Base-by-base conservation (phyloP, 2,329 filamentous ascomycete genomes). In the Nemania abortiva region DNA sequence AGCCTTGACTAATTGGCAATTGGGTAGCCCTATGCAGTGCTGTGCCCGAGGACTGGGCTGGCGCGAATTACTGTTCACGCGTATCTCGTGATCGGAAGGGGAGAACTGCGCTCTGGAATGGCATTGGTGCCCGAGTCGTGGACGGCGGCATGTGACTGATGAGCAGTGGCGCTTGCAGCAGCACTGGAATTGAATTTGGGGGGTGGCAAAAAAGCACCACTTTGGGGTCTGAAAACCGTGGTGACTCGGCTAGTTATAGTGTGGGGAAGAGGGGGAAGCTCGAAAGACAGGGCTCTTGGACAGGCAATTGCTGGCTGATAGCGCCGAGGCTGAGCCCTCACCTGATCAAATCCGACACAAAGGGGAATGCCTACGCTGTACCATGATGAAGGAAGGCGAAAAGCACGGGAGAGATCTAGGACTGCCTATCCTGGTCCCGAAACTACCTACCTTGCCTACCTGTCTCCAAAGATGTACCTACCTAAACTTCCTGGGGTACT, bases 261-360 rank as follows among this genome's bases (percentile, higher is more conserved):
- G 61, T 70, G 69, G 66, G 63, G 69, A 50, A 54, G 56, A 55
- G 27, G 34, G 42, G 39, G 39, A 45, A 18, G 52, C 52, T 65
- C 34, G n/a, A 57, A 34, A 57, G 61, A 58, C 63, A n/a, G 52
- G 52, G 62, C 56, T 27, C 24, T 27, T 27, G 5, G 24, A 27
- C 63, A n/a, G 52, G 62, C 56, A 54, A 24, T 52, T 37, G 61
- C 55, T 66, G 65, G 70, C 50, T 65, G 56, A 52, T 61, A 42
- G 68, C 65, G 45, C 68, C 65, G 70, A 72, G 70, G 70, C 70
- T 72, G 65, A 66, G 70, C 65, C 22, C 59, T 70, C 70, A 70
- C 70, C 68, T 72, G 70, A 72, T 64, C 68, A 71, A 49, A 62
- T 70, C 61, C 61, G 68, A 60, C 45, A 66, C 59, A 70, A 68